Evolutionary conservation across 345 rosid species (phyloP).

Genomic region (Syzygium aromaticum): DNA sequence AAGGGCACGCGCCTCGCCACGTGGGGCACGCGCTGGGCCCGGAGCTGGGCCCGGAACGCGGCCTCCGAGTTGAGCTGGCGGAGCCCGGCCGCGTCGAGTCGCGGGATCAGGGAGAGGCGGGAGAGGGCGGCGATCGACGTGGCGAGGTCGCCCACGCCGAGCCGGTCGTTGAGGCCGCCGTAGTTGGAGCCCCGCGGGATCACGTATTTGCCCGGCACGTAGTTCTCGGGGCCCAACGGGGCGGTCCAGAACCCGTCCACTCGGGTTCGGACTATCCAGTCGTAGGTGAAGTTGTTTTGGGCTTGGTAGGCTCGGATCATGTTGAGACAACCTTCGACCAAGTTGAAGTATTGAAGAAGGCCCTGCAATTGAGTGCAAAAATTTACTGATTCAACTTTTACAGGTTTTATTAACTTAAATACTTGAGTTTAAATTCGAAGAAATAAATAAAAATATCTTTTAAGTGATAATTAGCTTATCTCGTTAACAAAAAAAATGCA

Average conservation of each 20-base stretch:
- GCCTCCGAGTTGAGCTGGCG: conserved; percentile 74
- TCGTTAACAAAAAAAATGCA: background rate
- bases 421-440: background rate
- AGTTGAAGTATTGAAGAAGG: conserved; percentile 66
- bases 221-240: conserved; percentile 46
- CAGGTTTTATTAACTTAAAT: background rate
- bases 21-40: conserved; percentile 33
- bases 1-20: conserved; percentile 48
- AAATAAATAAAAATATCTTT: background rate
- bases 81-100: conserved; percentile 48
- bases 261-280: conserved; percentile 91
- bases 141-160: conserved; percentile 67
- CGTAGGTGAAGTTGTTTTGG: conserved; percentile 48
- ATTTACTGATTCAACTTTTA: background rate
- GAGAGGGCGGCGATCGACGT: conserved; percentile 65
- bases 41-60: conserved; percentile 74
- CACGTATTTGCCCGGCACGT: conserved; percentile 45
- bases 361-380: conserved; percentile 34
- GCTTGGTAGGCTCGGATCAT: conserved; percentile 55
- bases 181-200: conserved; percentile 85
- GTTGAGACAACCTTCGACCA: conserved; percentile 74
- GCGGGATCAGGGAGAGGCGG: conserved; percentile 67
- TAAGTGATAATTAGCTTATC: background rate
- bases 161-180: conserved; percentile 90
- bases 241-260: conserved; percentile 89